These are phyloP conservation scores for Apiotrichum porosum DNA, from an alignment of 1,284 basidiomycete genomes.

Conservation along the genomic window DNA sequence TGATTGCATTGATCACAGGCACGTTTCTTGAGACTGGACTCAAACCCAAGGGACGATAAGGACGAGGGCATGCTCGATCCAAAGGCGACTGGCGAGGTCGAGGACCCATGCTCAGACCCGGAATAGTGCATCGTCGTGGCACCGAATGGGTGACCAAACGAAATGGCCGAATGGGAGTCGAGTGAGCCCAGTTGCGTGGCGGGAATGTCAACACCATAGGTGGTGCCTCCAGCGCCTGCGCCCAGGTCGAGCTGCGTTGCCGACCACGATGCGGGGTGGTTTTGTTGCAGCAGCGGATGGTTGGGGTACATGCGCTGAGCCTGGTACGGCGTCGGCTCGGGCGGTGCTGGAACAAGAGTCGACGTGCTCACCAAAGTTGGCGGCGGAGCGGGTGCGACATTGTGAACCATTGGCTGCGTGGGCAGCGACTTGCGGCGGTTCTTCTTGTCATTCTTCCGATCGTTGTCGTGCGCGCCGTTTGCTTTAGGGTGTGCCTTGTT, in stretches of 20 bases:
- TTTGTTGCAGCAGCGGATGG: conserved; percentile 33
- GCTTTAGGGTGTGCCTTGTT: conserved; percentile 74
- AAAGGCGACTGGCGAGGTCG: not conserved
- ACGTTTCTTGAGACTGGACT: conserved; percentile 34
- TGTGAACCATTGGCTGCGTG: conserved; percentile 6
- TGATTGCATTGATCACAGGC: conserved; percentile 79
- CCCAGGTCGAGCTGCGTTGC: too few species aligned
- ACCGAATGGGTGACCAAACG: too few species aligned
- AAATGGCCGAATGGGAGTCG: too few species aligned
- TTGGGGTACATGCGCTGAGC: conserved; percentile 43
- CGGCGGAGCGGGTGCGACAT: not conserved
- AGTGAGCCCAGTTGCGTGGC: too few species aligned
- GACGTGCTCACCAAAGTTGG: too few species aligned
- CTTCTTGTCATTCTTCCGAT: conserved; percentile 30
- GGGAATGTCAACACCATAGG: too few species aligned
- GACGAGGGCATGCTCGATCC: conserved; percentile 18
- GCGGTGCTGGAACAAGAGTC: not conserved
- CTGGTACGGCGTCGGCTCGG: conserved; percentile 23
- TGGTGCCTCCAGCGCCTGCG: too few species aligned
- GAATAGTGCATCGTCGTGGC: too few species aligned
- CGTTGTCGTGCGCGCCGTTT: conserved; percentile 54
- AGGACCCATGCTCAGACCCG: too few species aligned
- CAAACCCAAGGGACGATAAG: too few species aligned
- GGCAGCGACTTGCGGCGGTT: conserved; percentile 30
- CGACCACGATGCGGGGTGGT: conserved; percentile 1